Base-by-base conservation (phyloP, 2,329 filamentous ascomycete genomes). In the Ceratocystis cubensis region DNA sequence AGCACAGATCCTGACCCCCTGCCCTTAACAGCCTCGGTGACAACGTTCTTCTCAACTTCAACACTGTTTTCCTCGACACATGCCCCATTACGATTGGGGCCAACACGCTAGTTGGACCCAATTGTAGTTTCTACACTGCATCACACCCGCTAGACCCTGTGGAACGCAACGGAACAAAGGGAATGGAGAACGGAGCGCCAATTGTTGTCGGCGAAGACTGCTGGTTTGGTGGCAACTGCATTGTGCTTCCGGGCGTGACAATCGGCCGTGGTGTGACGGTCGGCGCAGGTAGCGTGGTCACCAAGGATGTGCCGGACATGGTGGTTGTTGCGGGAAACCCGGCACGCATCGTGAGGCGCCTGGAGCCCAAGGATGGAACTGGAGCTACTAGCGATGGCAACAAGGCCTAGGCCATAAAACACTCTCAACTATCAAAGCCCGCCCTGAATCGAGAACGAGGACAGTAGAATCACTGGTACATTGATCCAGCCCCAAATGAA, bases 361-460 rank as follows among this genome's bases (percentile, higher is more conserved):
- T 66, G 50, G 65, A 64, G 17, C n/a, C 22, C 28, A 37, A 22
- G 37, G 15, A 20, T 50, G 67, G 30, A 46, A 6, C 44, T 63
- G 68, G 72, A 45, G 10, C 10, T 6, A 50, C 17, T 20, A 8
- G 17, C 48, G n/a, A 22, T 25, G n/a, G 48, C n/a, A 53, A 22
- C 7, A 25, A 10, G 64, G 56, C n/a, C 37, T 10, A 61, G 17
- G 10, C 15, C 13, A 13, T 13, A 41, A 13, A 15, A 41, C 37
- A 41, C 37, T 13, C 15, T 4, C 37, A 13, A 20, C 30, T 5
- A 45, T 84, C 76, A 96, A 69, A 96, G 80, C 48, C 89, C 91
- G 62, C 91, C 91, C 73, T 95, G 91, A 64, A 96, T 92, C n/a
- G 91, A 89, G 74, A 96, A 96, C 2, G 90, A 94, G 4, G 91